A percentile compares a stretch with the other conserved stretches of the same genome.
These are phyloP conservation scores for Naganishia antarctica DNA, from an alignment of 768 basidiomycete genomes.

Conservation along the genomic window DNA sequence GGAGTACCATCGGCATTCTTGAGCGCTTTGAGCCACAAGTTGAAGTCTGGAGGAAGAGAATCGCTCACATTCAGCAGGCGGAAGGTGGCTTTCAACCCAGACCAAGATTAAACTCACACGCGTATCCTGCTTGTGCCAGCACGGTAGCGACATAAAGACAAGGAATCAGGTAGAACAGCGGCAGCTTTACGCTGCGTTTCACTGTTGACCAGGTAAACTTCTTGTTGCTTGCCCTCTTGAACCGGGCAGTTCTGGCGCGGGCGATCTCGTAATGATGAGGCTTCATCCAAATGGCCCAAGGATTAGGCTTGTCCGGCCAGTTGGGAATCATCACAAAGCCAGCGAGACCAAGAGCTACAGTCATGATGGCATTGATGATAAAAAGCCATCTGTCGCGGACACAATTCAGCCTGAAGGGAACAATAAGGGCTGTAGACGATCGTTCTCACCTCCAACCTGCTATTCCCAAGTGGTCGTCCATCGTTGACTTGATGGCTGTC, in stretches of 20 bases:
- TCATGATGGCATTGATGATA: slow-evolving; percentile 30
- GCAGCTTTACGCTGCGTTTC: slow-evolving; percentile 34
- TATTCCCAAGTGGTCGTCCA: slow-evolving; percentile 19
- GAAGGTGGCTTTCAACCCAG: too few species aligned
- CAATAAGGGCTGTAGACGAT: too few species aligned
- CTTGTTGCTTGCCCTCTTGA: slow-evolving; percentile 38
- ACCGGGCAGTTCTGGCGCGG: slow-evolving; percentile 30
- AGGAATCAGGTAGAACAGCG: slow-evolving; percentile 38
- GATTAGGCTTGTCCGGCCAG: slow-evolving; percentile 33
- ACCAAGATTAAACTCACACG: slow-evolving; percentile 31
- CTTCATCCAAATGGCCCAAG: slow-evolving; percentile 40
- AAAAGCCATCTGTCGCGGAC: slow-evolving; percentile 19
- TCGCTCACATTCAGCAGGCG: too few species aligned
- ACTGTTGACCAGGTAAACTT: slow-evolving; percentile 36
- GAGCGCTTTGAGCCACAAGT: slow-evolving; percentile 40
- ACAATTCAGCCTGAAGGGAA: neutral
- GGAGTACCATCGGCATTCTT: slow-evolving; percentile 25
- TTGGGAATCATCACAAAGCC: slow-evolving; percentile 26
- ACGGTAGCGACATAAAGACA: slow-evolving; percentile 37
- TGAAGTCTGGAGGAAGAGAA: slow-evolving; percentile 41
- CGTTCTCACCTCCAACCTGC: slow-evolving; percentile 23
- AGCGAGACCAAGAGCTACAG: slow-evolving; percentile 22
- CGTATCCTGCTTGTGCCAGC: slow-evolving; percentile 36
- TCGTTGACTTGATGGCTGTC: slow-evolving; percentile 11
- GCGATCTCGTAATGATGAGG: slow-evolving; percentile 34